Conservation (phyloP, 1,284 basidiomycete genomes). For the Lignosus rhinocerotis region DNA sequence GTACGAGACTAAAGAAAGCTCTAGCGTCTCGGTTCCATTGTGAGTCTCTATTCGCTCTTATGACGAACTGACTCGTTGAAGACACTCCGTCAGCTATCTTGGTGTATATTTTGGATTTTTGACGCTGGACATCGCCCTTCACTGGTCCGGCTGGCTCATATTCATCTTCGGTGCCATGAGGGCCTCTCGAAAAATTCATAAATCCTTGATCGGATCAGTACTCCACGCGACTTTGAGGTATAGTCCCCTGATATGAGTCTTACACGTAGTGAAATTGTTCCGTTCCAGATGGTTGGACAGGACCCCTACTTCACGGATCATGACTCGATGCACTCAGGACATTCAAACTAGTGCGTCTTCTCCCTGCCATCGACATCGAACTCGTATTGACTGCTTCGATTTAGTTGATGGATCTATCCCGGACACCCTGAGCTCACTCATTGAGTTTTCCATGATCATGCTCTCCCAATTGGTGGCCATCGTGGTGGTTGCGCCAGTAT, state of each 20-base stretch:
- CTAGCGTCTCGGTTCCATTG: conserved; percentile 33
- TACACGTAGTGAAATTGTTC: neutral
- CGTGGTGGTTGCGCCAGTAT: conserved; percentile 43
- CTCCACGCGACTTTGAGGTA: conserved; percentile 46
- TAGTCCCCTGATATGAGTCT: conserved; percentile 18
- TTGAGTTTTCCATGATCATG: conserved; percentile 32
- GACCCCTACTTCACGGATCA: conserved; percentile 58
- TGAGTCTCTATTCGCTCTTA: conserved; percentile 18
- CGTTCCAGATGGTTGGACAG: conserved; percentile 48
- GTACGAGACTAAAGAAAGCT: conserved; percentile 31
- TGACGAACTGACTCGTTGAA: neutral
- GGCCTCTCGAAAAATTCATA: too few species aligned
- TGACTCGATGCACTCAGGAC: conserved; percentile 60
- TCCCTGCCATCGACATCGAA: neutral
- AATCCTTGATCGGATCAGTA: too few species aligned
- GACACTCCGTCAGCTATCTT: conserved; percentile 36
- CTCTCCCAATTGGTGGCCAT: conserved; percentile 43
- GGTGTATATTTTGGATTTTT: conserved; percentile 38
- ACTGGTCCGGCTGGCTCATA: too few species aligned
- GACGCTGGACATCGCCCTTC: too few species aligned
- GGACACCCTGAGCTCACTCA: conserved; percentile 22
- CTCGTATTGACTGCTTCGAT: neutral
- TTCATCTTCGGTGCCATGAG: too few species aligned
- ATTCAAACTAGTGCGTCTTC: conserved; percentile 41
- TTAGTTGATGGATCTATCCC: conserved; percentile 37